Evolutionary conservation across 768 basidiomycete genomes (phyloP).

Genomic region (Suillus decipiens): DNA sequence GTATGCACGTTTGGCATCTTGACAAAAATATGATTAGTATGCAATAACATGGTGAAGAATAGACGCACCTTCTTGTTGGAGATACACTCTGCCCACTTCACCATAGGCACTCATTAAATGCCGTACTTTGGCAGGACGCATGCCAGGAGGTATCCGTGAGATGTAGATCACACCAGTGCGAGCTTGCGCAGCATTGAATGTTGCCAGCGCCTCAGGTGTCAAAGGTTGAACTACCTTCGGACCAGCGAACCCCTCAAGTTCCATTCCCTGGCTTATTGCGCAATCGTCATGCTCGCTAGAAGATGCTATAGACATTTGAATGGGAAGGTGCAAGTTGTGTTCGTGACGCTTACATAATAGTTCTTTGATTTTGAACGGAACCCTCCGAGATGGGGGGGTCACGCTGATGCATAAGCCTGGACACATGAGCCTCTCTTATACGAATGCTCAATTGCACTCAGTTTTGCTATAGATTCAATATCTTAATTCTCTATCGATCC

Average conservation of each 20-base stretch:
- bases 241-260: slow-evolving; percentile 59
- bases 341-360: no score
- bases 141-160: slow-evolving; percentile 94
- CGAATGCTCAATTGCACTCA: no score
- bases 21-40: slow-evolving; percentile 7
- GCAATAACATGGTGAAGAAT: neutral
- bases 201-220: slow-evolving; percentile 72
- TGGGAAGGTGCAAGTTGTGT: no score
- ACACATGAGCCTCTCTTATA: no score
- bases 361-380: no score
- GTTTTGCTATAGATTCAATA: no score
- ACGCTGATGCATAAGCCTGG: no score
- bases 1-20: slow-evolving; percentile 88
- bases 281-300: slow-evolving; percentile 14
- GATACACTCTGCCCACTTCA: slow-evolving; percentile 88
- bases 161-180: slow-evolving; percentile 90
- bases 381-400: no score
- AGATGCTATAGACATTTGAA: neutral
- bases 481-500: no score
- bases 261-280: slow-evolving; percentile 50
- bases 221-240: slow-evolving; percentile 72
- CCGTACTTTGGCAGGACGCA: slow-evolving; percentile 95
- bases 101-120: slow-evolving; percentile 91
- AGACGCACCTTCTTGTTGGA: slow-evolving; percentile 82
- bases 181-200: slow-evolving; percentile 72